Evolutionary conservation across 108 stramenopile genomes (phyloP), one percentile per base, ranked within the genome.

Genomic region (Hondaea fermentalgiana): DNA sequence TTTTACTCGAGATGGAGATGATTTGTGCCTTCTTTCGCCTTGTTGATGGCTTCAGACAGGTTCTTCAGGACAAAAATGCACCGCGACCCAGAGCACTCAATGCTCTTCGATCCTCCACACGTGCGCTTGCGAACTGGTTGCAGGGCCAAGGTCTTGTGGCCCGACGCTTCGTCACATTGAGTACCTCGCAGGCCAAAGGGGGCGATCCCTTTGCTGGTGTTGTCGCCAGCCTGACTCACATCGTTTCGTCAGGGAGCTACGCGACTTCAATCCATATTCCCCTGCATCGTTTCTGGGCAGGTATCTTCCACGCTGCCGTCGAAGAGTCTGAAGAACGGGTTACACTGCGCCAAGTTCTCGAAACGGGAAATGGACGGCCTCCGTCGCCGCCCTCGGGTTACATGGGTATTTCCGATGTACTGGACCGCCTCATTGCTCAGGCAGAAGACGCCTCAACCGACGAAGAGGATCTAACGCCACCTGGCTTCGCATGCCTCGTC

Each of bases 221-320:
- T 23, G 76, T 83, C 49, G 76, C 76, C 19, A 83, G 49, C 49
- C 51, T 53, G 43, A 47, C 45, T 10, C 76, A 83, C 76, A 3
- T 47, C 4, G 76, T 83, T 45, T 83, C 76, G 6, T 83, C 76
- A 6, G 49, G 49, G 17, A 83, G 76, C 76, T 83, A 83, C 51
- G 19, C 4, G 76, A 83, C 76, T 35, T 83, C 76, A 23, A 83
- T 83, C 5, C 76, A 83, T 35, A 83, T 83, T 25, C 76, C 76
- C 5, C 4, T 83, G 76, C 76, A 83, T 53, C 76, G 76, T 21
- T 83, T 83, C 28, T 83, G 76, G 76, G 76, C 76, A 6, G 76
- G 76, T 17, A 1, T 83, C 28, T 53, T 83, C 49, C 45, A 83
- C 25, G 51, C 76, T 25, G 76, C 76, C 28, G 25, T 83, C 49